phyloP scores from a whole-genome alignment of 1,284 basidiomycete species.

The Fomes fomentarius region DNA sequence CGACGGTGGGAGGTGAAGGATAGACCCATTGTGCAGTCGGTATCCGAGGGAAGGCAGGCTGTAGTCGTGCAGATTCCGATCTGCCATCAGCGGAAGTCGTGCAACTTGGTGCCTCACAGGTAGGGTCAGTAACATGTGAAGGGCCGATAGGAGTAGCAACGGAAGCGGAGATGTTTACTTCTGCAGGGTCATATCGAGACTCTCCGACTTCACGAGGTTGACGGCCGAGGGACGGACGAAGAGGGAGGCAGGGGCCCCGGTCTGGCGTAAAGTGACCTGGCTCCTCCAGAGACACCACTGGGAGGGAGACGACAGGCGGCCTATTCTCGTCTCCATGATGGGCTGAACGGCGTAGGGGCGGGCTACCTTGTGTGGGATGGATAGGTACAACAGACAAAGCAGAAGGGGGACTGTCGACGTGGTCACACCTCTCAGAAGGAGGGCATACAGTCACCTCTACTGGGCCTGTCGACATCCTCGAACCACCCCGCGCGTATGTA shows the following conservation, averaged over 20 bases:
- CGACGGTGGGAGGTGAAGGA: too few relatives aligned
- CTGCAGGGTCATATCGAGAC: too few relatives aligned
- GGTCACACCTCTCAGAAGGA: too few relatives aligned
- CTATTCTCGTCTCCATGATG: not conserved
- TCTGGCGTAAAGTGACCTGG: not conserved
- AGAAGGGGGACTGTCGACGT: not conserved
- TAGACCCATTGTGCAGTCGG: too few relatives aligned
- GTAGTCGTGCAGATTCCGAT: too few relatives aligned
- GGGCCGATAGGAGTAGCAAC: too few relatives aligned
- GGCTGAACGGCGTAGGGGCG: not conserved
- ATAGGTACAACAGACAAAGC: not conserved
- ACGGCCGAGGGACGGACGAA: not conserved
- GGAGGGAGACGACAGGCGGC: not conserved
- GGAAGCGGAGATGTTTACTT: too few relatives aligned
- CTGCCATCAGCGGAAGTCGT: too few relatives aligned
- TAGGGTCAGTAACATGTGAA: too few relatives aligned
- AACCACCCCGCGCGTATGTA: not conserved
- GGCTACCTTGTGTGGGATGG: not conserved
- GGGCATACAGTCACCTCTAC: constrained; percentile 1
- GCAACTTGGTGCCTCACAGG: too few relatives aligned
- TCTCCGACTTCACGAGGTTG: too few relatives aligned
- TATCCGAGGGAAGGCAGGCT: too few relatives aligned
- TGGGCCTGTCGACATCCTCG: not conserved
- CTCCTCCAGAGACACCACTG: not conserved
- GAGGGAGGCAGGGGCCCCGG: not conserved